phyloP scores from a whole-genome alignment of 768 basidiomycete species.

The Mycena olivaceomarginata region DNA sequence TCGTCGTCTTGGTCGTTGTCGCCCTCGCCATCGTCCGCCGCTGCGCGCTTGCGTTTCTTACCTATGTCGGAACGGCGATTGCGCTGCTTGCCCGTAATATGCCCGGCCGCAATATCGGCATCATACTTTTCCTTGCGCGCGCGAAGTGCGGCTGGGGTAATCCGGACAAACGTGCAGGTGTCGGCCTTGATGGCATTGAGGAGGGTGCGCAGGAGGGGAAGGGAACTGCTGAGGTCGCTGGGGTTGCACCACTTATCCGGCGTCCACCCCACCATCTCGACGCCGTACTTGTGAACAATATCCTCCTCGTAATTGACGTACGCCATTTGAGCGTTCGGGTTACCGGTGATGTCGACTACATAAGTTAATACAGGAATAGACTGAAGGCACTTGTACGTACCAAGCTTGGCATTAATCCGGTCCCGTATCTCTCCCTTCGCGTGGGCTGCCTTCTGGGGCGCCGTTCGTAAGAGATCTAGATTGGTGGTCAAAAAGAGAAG shows the following conservation, averaged over 20 bases:
- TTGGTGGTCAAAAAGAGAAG: no score
- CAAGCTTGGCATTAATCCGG: not conserved
- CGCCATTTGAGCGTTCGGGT: constrained; percentile 42
- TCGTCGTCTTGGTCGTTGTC: not conserved
- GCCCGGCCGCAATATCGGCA: not conserved
- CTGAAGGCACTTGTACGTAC: not conserved
- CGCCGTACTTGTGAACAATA: constrained; percentile 36
- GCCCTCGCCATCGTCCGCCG: not conserved
- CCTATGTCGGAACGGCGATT: not conserved
- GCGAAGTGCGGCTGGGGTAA: not conserved
- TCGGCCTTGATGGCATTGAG: not conserved
- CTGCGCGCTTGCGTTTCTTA: not conserved
- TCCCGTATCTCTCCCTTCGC: not conserved
- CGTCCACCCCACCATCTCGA: constrained; percentile 45
- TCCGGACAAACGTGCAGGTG: not conserved
- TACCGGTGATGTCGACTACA: constrained; percentile 36
- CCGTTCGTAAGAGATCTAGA: not conserved
- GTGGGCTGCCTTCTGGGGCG: not conserved
- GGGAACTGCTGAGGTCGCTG: not conserved
- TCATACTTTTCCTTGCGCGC: not conserved
- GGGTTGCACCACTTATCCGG: constrained; percentile 15
- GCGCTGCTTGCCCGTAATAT: not conserved
- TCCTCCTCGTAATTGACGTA: constrained; percentile 43
- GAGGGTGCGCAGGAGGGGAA: not conserved
- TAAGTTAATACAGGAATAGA: not conserved